Percentiles rank a stretch among this genome's conserved stretches.
Evolutionary conservation across 306 rosid genomes (phyloP).

Genomic region (Dicorynia guianensis): DNA sequence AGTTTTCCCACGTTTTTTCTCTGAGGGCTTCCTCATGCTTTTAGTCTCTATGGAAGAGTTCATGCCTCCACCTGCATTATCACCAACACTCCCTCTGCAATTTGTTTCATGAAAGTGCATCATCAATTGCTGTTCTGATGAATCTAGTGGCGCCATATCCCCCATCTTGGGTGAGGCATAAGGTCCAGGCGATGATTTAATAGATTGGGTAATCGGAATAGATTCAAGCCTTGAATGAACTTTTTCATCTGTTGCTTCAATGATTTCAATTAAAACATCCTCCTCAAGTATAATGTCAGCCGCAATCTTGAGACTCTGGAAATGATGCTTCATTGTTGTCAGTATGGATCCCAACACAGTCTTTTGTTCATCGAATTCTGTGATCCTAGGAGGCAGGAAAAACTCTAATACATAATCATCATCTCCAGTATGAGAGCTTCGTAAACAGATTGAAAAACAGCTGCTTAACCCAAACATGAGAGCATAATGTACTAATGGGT

Average conservation of each 20-base stretch:
- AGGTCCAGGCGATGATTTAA: slow-evolving; percentile 50
- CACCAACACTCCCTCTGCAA: slow-evolving; percentile 45
- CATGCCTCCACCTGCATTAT: slow-evolving; percentile 43
- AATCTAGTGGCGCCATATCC: slow-evolving; percentile 51
- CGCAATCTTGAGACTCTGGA: slow-evolving; percentile 80
- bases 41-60: slow-evolving; percentile 52
- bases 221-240: slow-evolving; percentile 60
- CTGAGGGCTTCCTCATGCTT: slow-evolving; percentile 62
- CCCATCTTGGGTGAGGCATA: slow-evolving; percentile 48
- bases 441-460: slow-evolving; percentile 80
- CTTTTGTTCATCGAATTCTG: slow-evolving; percentile 56
- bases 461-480: slow-evolving; percentile 79
- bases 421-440: slow-evolving; percentile 70
- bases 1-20: slow-evolving; percentile 86
- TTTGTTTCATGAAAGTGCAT: slow-evolving; percentile 36
- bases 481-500: slow-evolving; percentile 86
- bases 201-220: slow-evolving; percentile 45
- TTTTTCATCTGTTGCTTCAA: slow-evolving; percentile 57
- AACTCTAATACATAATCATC: slow-evolving; percentile 86
- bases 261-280: slow-evolving; percentile 60
- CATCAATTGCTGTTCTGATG: slow-evolving; percentile 40
- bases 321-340: slow-evolving; percentile 76
- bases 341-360: slow-evolving; percentile 68
- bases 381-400: slow-evolving; percentile 70
- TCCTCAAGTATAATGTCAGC: slow-evolving; percentile 67